Base-by-base conservation (phyloP, 2,329 filamentous ascomycete species). In the Hypoxylon sp. region DNA sequence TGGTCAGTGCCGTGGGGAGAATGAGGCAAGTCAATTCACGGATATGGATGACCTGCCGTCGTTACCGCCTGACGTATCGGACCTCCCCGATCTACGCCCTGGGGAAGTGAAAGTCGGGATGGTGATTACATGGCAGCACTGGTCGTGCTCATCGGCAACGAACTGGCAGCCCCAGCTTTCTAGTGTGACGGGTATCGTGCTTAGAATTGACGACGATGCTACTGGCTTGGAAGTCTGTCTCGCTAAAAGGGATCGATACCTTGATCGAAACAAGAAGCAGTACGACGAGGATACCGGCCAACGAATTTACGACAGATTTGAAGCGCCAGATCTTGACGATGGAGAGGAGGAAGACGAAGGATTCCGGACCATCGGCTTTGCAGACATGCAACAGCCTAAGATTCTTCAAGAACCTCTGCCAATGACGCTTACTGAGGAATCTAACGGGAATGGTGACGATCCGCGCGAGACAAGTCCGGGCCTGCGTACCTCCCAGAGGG, bases 251-350 rank as follows among this genome's bases (percentile, higher is more conserved):
- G 90, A 96, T 69, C 78, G 88, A 43, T 74, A 81, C 10, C 74
- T 81, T 4, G 81, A 83, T 50, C 71, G 79, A 58, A 83, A 81
- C 49, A 78, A 86, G 61, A 88, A 83, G 67, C 72, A 75, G 15
- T 87, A 86, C 63, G 87, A 94, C 65, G 81, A 86, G 9, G 75
- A 82, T 33, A 88, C 89, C 0, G 92, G 91, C 0, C 80, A 89
- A 60, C 83, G 91, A 8, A 74, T 91, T 8, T 96, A 94, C 66
- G 86, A 83, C 60, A 90, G 87, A 55, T 95, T 96, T 63, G 91
- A 96, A 67, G 86, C 87, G 65, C 88, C 88, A 0, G 83, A 84
- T 9, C 77, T 84, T 6, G 82, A 86, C 5, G 84, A 85, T 9
- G 85, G 81, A 11, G 78, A 78, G 8, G 75, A 73, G 2, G 76